These are phyloP conservation scores for Paecilomyces variotii DNA, from an alignment of 2,329 filamentous ascomycete genomes.

Conservation along the genomic window DNA sequence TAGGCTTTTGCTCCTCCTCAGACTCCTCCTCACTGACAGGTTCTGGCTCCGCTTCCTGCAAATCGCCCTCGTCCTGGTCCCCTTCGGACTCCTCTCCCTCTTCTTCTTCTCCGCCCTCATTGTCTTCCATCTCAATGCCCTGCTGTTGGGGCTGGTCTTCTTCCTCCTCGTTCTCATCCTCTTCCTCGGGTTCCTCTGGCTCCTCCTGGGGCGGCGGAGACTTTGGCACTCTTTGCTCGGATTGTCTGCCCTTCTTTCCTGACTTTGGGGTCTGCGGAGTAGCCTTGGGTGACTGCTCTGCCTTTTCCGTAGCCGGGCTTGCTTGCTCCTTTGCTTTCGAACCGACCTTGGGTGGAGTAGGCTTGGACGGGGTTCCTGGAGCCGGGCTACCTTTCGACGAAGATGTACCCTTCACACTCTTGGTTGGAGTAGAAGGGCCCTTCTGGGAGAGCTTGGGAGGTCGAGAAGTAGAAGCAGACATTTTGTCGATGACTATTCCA, in stretches of 20 bases:
- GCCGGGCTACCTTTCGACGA: slow-evolving; percentile 9
- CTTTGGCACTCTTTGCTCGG: neutral
- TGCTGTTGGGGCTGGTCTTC: neutral
- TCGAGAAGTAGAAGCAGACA: neutral
- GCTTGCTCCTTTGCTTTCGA: neutral
- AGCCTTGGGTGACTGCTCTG: neutral
- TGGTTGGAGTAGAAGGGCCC: slow-evolving; percentile 18
- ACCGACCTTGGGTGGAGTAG: neutral
- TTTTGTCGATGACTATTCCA: neutral
- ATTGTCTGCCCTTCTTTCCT: neutral
- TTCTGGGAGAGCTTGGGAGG: slow-evolving; percentile 4
- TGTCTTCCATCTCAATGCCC: neutral
- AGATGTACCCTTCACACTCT: slow-evolving; percentile 15
- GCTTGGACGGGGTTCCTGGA: neutral
- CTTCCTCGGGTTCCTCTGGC: slow-evolving; percentile 4
- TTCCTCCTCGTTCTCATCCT: slow-evolving; percentile 1
- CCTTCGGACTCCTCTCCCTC: neutral
- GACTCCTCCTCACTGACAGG: neutral
- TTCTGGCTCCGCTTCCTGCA: slow-evolving; percentile 4
- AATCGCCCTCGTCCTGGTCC: neutral
- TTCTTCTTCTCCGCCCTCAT: neutral
- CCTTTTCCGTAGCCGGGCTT: neutral
- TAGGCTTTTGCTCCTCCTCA: neutral
- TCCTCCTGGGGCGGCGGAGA: slow-evolving; percentile 1
- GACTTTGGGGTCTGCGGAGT: neutral